A percentile compares a stretch with the other conserved stretches of the same genome.
Conservation (phyloP, 2,329 filamentous ascomycete genomes). For the Aureobasidium sp. region DNA sequence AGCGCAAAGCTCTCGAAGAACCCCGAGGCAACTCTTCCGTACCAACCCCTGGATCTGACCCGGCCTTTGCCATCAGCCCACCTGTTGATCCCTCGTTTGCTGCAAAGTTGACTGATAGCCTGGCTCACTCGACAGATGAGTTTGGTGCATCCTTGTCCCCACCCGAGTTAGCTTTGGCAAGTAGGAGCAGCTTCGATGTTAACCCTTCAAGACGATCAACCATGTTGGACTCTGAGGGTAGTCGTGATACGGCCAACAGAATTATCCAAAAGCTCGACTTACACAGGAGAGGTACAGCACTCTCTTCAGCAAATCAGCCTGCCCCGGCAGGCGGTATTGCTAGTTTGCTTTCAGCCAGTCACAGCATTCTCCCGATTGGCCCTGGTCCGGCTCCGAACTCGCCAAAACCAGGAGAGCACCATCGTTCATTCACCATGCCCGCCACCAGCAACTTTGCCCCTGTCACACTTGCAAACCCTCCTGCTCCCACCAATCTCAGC, state of each 20-base stretch:
- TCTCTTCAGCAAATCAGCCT: constrained; percentile 21
- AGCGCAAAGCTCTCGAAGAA: constrained; percentile 81
- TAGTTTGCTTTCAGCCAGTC: constrained; percentile 75
- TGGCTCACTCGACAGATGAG: constrained; percentile 44
- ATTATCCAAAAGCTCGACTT: constrained; percentile 92
- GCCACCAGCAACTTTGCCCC: constrained; percentile 63
- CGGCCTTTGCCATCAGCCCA: constrained; percentile 87
- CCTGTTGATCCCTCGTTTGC: constrained; percentile 86
- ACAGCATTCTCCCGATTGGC: constrained; percentile 64
- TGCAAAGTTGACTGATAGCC: constrained; percentile 62
- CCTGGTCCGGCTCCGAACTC: constrained; percentile 22
- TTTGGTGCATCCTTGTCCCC: constrained; percentile 50
- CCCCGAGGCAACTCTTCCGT: constrained; percentile 38
- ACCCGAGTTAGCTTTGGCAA: constrained; percentile 45
- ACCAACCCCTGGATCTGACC: constrained; percentile 43
- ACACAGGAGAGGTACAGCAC: constrained; percentile 55
- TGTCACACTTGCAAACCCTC: constrained; percentile 71
- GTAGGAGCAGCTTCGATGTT: constrained; percentile 67
- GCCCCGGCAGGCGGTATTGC: constrained; percentile 61
- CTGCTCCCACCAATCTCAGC: constrained; percentile 76
- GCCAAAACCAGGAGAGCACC: background rate
- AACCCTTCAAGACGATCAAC: constrained; percentile 30
- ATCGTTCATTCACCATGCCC: constrained; percentile 34
- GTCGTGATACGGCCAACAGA: constrained; percentile 72
- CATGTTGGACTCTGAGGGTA: constrained; percentile 55